Evolutionary conservation across 495 filamentous ascomycete species (phyloP).

Genomic region (Penicillium nucicola): DNA sequence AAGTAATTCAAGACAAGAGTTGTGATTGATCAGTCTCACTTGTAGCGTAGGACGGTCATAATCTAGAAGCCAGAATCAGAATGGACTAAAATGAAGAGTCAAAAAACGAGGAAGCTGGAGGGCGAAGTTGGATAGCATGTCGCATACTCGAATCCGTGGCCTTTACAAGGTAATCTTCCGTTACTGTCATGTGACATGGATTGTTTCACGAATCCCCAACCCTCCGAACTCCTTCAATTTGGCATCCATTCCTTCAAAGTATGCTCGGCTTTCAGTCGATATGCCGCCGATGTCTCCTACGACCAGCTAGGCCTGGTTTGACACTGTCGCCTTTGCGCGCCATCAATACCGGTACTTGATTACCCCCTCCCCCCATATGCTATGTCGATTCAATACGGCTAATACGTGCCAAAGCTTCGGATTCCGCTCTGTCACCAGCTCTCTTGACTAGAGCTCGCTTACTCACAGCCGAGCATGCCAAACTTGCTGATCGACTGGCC

Average conservation of each 20-base stretch:
- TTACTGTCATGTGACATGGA: slow-evolving; percentile 14
- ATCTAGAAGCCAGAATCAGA: background rate
- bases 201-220: background rate
- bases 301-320: slow-evolving; percentile 14
- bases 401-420: slow-evolving; percentile 31
- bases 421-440: slow-evolving; percentile 50
- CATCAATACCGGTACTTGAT: slow-evolving; percentile 24
- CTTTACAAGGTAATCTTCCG: slow-evolving; percentile 37
- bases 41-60: background rate
- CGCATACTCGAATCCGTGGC: slow-evolving; percentile 32
- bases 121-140: slow-evolving; percentile 3
- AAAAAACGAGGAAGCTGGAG: background rate
- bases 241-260: slow-evolving; percentile 2
- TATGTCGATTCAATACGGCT: background rate
- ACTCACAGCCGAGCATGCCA: slow-evolving; percentile 64
- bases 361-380: no score
- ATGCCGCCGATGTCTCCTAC: slow-evolving; percentile 30
- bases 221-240: background rate
- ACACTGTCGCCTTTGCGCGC: slow-evolving; percentile 21
- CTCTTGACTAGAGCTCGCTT: slow-evolving; percentile 63
- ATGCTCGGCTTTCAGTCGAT: slow-evolving; percentile 32
- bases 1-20: background rate
- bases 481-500: slow-evolving; percentile 52
- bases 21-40: background rate
- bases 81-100: background rate